Conservation (phyloP, 345 rosid species). For the Melastoma malabathricum region DNA sequence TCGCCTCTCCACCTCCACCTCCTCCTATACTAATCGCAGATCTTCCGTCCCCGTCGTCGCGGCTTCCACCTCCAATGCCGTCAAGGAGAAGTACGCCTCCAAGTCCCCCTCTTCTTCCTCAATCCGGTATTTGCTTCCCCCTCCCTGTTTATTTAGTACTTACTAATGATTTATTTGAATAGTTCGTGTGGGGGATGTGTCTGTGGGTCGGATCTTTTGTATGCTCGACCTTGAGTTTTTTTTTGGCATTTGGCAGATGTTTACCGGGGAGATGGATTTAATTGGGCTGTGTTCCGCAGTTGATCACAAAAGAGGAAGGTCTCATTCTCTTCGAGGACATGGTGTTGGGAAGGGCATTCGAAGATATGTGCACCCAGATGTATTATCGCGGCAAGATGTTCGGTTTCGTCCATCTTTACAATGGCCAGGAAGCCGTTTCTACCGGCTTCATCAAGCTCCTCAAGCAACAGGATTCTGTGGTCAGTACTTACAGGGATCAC, state of each 20-base stretch:
- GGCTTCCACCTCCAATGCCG: constrained; percentile 9
- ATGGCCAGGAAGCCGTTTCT: constrained; percentile 53
- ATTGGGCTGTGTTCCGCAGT: constrained; percentile 10
- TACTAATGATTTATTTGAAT: not conserved
- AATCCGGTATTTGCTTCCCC: constrained; percentile 6
- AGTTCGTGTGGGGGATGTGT: not conserved
- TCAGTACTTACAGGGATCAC: constrained; percentile 43
- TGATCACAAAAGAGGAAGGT: constrained; percentile 43
- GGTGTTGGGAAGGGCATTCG: constrained; percentile 39
- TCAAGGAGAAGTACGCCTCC: constrained; percentile 13
- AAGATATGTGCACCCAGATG: constrained; percentile 67
- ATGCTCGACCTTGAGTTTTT: no score
- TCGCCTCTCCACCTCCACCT: not conserved
- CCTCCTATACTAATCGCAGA: not conserved
- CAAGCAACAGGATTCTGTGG: constrained; percentile 26
- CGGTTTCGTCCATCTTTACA: constrained; percentile 51
- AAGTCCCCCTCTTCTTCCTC: constrained; percentile 6
- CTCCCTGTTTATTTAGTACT: no score
- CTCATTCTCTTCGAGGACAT: constrained; percentile 42
- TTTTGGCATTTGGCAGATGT: not conserved
- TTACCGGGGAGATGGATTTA: not conserved
- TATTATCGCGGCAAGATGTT: constrained; percentile 50
- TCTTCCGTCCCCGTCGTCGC: constrained; percentile 6
- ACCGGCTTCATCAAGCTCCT: constrained; percentile 46
- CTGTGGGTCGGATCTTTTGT: no score